Conservation (phyloP, 805 yeast genomes). For the Zygosaccharomyces pseudorouxii region DNA sequence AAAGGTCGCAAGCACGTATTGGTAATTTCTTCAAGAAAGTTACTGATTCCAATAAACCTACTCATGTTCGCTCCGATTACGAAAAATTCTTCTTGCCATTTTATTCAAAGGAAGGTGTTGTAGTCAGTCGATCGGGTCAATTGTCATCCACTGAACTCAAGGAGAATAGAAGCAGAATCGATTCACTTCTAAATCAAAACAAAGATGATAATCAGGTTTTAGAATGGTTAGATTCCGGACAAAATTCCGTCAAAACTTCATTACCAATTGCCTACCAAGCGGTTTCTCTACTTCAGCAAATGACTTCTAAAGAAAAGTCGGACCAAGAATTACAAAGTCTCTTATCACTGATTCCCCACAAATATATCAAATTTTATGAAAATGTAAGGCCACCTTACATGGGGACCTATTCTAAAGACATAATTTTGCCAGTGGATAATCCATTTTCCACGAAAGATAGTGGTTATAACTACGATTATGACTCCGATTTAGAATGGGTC, state of each 20-base stretch:
- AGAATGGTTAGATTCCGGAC: constrained; percentile 23
- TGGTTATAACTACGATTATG: constrained; percentile 44
- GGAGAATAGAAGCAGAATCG: constrained; percentile 22
- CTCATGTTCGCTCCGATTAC: constrained; percentile 29
- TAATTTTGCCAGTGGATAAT: constrained; percentile 24
- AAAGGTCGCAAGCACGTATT: constrained; percentile 37
- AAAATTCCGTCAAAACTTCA: background rate
- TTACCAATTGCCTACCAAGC: constrained; percentile 31
- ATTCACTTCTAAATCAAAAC: constrained; percentile 18
- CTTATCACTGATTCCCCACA: constrained; percentile 31
- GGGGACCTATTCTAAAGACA: constrained; percentile 46
- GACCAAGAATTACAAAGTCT: constrained; percentile 33
- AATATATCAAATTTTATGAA: constrained; percentile 45
- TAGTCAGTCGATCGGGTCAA: constrained; percentile 16
- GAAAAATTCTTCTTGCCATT: constrained; percentile 36
- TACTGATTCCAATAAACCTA: constrained; percentile 24
- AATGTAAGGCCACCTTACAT: constrained; percentile 48
- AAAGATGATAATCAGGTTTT: constrained; percentile 8
- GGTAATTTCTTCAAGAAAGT: constrained; percentile 37
- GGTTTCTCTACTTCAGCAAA: constrained; percentile 32
- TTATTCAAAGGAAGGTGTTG: constrained; percentile 36
- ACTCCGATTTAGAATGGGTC: constrained; percentile 53
- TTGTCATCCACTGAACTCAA: constrained; percentile 7
- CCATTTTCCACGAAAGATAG: constrained; percentile 35
- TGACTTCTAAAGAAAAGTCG: constrained; percentile 40